Base-by-base conservation (phyloP, 2,329 filamentous ascomycete genomes). In the Aplosporella prunicola region DNA sequence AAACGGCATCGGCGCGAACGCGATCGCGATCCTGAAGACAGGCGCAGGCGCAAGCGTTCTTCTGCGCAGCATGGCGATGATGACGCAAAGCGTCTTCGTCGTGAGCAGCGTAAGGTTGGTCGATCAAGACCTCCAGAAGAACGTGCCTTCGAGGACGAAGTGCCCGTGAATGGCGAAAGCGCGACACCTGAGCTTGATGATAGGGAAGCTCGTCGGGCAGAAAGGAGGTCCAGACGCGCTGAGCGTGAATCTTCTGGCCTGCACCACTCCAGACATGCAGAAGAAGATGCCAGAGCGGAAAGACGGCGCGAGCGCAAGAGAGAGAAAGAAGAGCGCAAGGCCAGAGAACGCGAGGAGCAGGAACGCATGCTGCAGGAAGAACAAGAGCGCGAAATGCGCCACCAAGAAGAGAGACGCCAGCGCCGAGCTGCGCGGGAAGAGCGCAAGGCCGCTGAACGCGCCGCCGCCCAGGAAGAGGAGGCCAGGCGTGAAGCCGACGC, bases 331-430 rank as follows among this genome's bases (percentile, higher is more conserved):
- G 29, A 41, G 23, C 38, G 35, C 35, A 26, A 25, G 22, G 13
- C 16, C 14, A 13, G 16, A 7, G 32, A 28, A 34, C 38, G 38
- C 32, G 35, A 39, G 4, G 29, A 14, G 15, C 17, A 28, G 16
- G 35, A 17, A 13, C 22, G 22, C 15, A 20, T 26, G 2, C 25
- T 35, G 11, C 32, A 23, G 3, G 32, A 41, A 9, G 39, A 41
- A 29, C 38, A 24, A 5, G 58, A 62, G 30, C 51, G 52, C 25
- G 55, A 61, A 35, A 52, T 57, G n/a, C 55, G 59, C 32, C 53
- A 53, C 27, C 51, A 55, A 39, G 58, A 61, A 9, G 60, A 63
- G 40, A 61, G 61, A 45, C 54, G 60, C 13, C 54, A 55, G 28
- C 49, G 55, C 5, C 48, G 51, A 3, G 54, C 51, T 20, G 52